Evolutionary conservation across 2,329 filamentous ascomycete genomes (phyloP).

Genomic region (Cercospora canescens): DNA sequence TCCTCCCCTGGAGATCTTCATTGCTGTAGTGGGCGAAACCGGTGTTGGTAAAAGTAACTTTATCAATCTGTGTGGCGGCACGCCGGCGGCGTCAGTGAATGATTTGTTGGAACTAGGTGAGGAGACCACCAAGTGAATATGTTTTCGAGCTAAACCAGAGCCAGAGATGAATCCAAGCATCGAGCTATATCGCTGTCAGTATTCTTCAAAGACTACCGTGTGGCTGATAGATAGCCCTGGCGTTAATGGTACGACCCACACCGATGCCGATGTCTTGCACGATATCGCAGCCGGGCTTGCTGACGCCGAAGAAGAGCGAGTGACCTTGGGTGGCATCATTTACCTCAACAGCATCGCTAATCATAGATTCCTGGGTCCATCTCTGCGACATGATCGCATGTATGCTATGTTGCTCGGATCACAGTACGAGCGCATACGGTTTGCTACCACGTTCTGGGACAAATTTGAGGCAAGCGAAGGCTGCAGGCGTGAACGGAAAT

Average conservation of each 20-base stretch:
- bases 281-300: neutral
- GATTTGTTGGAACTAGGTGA: neutral
- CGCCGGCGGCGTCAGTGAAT: neutral
- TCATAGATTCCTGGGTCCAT: neutral
- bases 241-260: neutral
- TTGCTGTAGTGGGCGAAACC: neutral
- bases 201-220: neutral
- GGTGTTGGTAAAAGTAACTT: neutral
- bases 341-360: neutral
- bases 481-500: neutral
- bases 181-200: neutral
- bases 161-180: neutral
- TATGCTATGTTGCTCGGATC: neutral
- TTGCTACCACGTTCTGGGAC: neutral
- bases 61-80: neutral
- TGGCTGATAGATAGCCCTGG: neutral
- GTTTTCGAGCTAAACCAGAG: neutral
- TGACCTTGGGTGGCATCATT: neutral
- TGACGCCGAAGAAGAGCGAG: neutral
- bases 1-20: neutral
- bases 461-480: neutral
- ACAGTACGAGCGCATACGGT: neutral
- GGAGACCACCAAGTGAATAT: neutral
- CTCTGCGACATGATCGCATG: neutral
- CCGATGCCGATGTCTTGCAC: neutral